Conservation (phyloP, 371 early-diverging fungal genomes). For the Saksenaea vasiformis region DNA sequence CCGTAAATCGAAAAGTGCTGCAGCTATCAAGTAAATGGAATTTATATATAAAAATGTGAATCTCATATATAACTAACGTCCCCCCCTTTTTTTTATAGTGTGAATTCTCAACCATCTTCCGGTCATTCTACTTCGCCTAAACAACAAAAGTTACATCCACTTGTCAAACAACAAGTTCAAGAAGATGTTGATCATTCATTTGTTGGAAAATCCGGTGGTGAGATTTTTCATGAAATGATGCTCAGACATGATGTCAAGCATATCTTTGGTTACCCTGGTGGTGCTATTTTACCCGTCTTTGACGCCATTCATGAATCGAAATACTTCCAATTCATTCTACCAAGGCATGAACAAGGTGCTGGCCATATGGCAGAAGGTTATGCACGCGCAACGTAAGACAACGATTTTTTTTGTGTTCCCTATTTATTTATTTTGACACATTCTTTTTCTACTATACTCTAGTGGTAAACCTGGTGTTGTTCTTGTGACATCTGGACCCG, state of each 20-base stretch:
- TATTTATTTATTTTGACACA: conserved; percentile 7
- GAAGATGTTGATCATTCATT: conserved; percentile 54
- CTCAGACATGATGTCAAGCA: conserved; percentile 88
- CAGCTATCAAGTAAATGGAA: conserved; percentile 7
- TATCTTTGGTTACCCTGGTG: conserved; percentile 97
- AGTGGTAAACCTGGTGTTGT: conserved; percentile 95
- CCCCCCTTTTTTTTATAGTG: conserved; percentile 4
- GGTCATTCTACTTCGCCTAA: conserved; percentile 3
- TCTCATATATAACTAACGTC: too few species aligned
- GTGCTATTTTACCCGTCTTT: conserved; percentile 96
- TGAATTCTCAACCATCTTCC: conserved; percentile 10
- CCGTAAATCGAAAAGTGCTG: conserved; percentile 24
- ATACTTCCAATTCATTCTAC: conserved; percentile 93
- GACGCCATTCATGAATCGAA: conserved; percentile 96
- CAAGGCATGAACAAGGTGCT: conserved; percentile 97
- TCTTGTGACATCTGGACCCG: conserved; percentile 97
- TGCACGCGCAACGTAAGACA: conserved; percentile 84
- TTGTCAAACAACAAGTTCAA: conserved; percentile 16
- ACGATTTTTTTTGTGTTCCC: neutral
- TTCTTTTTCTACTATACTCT: too few species aligned
- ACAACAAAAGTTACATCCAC: conserved; percentile 24
- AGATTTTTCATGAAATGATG: conserved; percentile 99
- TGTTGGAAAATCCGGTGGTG: conserved; percentile 96
- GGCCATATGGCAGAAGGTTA: conserved; percentile 99
- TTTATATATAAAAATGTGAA: too few species aligned